These are phyloP conservation scores for Nakazawaea ishiwadae DNA, from an alignment of 805 yeast species.

Conservation along the genomic window DNA sequence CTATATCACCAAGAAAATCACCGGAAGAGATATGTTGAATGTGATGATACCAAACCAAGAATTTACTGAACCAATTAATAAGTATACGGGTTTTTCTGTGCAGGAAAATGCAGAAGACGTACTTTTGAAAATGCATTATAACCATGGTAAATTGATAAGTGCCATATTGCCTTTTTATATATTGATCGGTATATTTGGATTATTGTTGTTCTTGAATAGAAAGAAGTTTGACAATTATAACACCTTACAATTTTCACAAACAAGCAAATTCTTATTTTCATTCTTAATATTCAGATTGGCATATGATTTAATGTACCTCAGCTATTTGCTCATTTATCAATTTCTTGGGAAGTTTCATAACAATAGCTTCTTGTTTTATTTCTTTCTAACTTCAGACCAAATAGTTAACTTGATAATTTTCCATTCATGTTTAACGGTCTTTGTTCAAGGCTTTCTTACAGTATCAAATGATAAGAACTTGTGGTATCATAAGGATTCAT, in stretches of 20 bases:
- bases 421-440: neutral
- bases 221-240: neutral
- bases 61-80: neutral
- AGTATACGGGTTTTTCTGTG: constrained; percentile 1
- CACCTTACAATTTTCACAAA: constrained; percentile 1
- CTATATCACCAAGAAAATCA: neutral
- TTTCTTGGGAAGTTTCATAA: constrained; percentile 4
- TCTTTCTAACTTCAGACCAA: constrained; percentile 7
- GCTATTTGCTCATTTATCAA: constrained; percentile 3
- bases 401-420: constrained; percentile 1
- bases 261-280: constrained; percentile 1
- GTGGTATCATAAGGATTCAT: neutral
- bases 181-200: neutral
- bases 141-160: constrained; percentile 4
- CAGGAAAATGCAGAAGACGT: neutral
- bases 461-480: neutral
- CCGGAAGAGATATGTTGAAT: constrained; percentile 1
- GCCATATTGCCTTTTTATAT: constrained; percentile 6
- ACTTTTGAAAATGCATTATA: too few relatives aligned
- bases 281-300: constrained; percentile 7
- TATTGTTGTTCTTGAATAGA: constrained; percentile 2
- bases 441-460: constrained; percentile 8
- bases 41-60: neutral
- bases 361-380: neutral
- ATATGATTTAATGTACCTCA: constrained; percentile 4